Conservation (phyloP, 139 green algal genomes). For the Trebouxia sp. region DNA sequence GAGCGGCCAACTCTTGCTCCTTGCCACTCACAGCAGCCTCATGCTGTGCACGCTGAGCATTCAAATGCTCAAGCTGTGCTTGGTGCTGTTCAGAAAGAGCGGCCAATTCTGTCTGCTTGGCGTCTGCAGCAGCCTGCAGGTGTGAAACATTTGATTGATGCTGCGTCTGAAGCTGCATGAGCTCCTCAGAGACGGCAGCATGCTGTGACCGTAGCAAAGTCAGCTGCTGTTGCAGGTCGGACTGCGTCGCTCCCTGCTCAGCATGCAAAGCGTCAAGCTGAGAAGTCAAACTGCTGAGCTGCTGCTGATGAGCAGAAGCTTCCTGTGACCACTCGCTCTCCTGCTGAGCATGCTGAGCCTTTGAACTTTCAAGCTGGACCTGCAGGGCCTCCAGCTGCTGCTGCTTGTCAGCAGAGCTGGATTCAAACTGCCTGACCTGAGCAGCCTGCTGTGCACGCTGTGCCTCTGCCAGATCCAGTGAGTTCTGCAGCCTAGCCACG, state of each 20-base stretch:
- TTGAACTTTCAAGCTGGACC: background rate
- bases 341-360: slow-evolving; percentile 12
- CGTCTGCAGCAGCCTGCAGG: background rate
- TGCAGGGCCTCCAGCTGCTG: background rate
- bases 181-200: background rate
- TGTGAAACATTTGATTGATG: background rate
- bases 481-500: background rate
- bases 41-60: background rate
- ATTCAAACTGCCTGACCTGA: background rate
- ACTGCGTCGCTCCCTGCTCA: background rate
- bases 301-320: background rate
- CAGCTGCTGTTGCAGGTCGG: background rate
- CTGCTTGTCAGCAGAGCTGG: background rate
- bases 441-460: slow-evolving; percentile 18
- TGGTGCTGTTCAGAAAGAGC: slow-evolving; percentile 1
- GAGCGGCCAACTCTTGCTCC: background rate
- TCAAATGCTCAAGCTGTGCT: background rate
- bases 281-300: background rate
- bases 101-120: background rate
- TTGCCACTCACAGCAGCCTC: background rate
- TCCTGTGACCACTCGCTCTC: background rate
- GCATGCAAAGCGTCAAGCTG: background rate
- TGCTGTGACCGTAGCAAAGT: background rate
- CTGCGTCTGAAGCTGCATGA: background rate
- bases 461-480: background rate